Percentiles rank a stretch among this genome's conserved stretches.
These are phyloP conservation scores for Blastomyces gilchristii DNA, from an alignment of 2,329 filamentous ascomycete species.

Conservation along the genomic window DNA sequence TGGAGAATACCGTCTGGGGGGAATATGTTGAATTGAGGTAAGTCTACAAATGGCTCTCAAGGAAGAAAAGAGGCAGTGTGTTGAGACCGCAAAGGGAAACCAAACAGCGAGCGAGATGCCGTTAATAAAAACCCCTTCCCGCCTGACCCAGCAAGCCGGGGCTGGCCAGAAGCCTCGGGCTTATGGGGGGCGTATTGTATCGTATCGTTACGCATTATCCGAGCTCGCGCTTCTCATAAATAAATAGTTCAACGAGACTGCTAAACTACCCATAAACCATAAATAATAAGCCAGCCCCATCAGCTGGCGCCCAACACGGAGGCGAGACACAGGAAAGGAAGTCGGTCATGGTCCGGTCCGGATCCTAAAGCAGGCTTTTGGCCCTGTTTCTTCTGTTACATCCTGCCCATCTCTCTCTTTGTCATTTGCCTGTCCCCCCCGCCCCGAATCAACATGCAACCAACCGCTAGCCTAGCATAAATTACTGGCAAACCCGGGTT, in stretches of 20 bases:
- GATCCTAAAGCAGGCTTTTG: neutral
- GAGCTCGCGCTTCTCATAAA: neutral
- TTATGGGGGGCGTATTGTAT: no score
- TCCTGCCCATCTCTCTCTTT: neutral
- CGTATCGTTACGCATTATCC: neutral
- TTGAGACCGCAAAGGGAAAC: neutral
- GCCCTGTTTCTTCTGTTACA: neutral
- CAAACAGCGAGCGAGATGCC: neutral
- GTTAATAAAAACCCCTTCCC: conserved; percentile 1
- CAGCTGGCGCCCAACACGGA: neutral
- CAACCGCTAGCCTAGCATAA: neutral
- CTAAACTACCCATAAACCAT: no score
- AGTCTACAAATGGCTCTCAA: neutral
- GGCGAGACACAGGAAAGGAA: neutral
- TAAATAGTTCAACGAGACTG: no score
- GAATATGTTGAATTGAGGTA: neutral
- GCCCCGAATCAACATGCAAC: neutral
- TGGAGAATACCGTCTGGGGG: neutral
- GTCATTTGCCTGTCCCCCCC: neutral
- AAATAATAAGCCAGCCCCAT: neutral
- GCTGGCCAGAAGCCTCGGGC: neutral
- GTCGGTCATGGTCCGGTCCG: neutral
- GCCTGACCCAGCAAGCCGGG: conserved; percentile 6
- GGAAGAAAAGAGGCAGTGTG: neutral
- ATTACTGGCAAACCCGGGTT: neutral